These are phyloP conservation scores for Starmerella roubikii DNA, from an alignment of 805 yeast genomes.

Conservation along the genomic window DNA sequence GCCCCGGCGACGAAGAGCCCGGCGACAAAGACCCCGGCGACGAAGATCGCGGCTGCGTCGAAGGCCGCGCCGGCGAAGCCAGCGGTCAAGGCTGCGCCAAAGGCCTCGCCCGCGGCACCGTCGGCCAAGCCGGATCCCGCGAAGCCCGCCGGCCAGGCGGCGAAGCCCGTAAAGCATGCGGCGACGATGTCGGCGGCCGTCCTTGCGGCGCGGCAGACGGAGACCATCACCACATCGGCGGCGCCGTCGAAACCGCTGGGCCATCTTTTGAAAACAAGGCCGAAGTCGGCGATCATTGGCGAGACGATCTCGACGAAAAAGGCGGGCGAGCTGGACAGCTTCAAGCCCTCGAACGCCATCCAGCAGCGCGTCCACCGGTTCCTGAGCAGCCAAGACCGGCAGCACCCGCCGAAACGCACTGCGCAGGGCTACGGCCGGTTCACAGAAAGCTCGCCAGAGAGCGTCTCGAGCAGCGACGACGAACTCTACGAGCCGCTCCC, in stretches of 20 bases:
- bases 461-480: neutral
- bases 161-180: no score
- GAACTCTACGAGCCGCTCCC: no score
- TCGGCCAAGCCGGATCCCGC: no score
- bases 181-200: no score
- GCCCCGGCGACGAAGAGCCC: neutral
- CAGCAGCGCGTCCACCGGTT: constrained; percentile 28
- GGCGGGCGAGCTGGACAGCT: constrained; percentile 7
- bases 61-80: constrained; percentile 2
- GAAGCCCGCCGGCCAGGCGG: no score
- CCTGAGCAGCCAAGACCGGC: constrained; percentile 20
- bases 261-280: no score
- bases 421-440: constrained; percentile 76
- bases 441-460: no score
- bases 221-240: no score
- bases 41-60: neutral
- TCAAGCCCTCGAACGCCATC: constrained; percentile 24
- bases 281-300: constrained; percentile 18
- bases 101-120: no score
- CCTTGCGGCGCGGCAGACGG: no score
- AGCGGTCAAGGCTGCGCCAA: no score
- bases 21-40: neutral
- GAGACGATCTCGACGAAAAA: neutral
- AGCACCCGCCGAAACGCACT: constrained; percentile 40
- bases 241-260: neutral